Conservation (phyloP, 768 basidiomycete species). For the Suillus luteus region DNA sequence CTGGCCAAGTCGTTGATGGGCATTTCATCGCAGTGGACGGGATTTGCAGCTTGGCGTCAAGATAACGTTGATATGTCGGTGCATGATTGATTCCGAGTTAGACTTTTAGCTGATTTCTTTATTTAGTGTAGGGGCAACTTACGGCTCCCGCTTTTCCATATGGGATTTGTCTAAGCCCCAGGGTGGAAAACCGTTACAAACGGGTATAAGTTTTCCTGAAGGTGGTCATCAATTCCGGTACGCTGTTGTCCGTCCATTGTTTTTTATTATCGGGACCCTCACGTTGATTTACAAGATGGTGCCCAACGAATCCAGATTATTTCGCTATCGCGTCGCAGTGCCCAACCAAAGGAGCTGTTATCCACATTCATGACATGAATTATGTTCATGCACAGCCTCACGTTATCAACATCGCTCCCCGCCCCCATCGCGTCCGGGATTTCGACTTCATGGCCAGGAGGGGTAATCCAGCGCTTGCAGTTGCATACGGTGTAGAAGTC, state of each 20-base stretch:
- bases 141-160: constrained; percentile 68
- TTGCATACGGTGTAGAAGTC: constrained; percentile 62
- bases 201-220: constrained; percentile 64
- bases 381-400: constrained; percentile 68
- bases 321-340: constrained; percentile 74
- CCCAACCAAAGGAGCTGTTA: constrained; percentile 59
- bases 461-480: constrained; percentile 67
- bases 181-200: constrained; percentile 72
- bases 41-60: constrained; percentile 69
- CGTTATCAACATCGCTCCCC: constrained; percentile 54
- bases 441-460: constrained; percentile 72
- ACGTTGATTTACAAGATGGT: constrained; percentile 60
- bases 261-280: background rate
- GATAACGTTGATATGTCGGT: constrained; percentile 74
- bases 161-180: constrained; percentile 76
- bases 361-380: constrained; percentile 69
- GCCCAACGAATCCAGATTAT: constrained; percentile 69
- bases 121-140: constrained; percentile 71
- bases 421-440: constrained; percentile 67
- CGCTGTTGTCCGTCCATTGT: constrained; percentile 16
- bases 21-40: constrained; percentile 46
- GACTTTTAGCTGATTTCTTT: background rate
- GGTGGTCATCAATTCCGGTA: constrained; percentile 73
- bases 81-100: background rate
- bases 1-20: constrained; percentile 56